These are phyloP conservation scores for Triticum timopheevii DNA, from an alignment of 176 grass and related monocot species.

Conservation along the genomic window DNA sequence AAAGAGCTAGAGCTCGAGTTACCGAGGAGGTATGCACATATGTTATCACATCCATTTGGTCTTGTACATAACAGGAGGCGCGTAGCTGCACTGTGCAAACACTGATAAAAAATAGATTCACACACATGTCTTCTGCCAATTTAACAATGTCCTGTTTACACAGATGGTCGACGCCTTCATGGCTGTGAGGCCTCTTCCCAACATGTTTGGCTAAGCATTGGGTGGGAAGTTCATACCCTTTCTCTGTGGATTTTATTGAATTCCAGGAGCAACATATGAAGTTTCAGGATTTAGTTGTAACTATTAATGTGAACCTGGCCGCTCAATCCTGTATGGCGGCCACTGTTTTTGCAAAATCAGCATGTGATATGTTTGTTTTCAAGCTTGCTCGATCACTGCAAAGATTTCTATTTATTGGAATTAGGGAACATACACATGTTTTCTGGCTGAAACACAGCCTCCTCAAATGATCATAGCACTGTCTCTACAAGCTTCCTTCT, in stretches of 20 bases:
- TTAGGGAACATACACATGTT: neutral
- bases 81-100: neutral
- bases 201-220: constrained; percentile 62
- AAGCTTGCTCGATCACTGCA: neutral
- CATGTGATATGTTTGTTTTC: constrained; percentile 12
- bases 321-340: neutral
- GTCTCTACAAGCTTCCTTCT: neutral
- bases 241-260: constrained; percentile 1
- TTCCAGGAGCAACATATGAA: neutral
- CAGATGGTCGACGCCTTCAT: constrained; percentile 90
- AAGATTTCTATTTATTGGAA: neutral
- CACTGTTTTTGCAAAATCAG: constrained; percentile 19
- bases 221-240: neutral
- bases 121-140: neutral
- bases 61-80: neutral
- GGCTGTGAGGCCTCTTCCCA: constrained; percentile 77
- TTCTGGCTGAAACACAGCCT: neutral
- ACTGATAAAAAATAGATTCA: neutral
- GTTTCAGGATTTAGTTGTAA: neutral
- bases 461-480: neutral
- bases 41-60: neutral
- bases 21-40: constrained; percentile 64
- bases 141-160: constrained; percentile 10
- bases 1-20: constrained; percentile 62
- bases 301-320: neutral